Evolutionary conservation across 257 asterid genomes (phyloP).

Genomic region (Solanum sitiens): DNA sequence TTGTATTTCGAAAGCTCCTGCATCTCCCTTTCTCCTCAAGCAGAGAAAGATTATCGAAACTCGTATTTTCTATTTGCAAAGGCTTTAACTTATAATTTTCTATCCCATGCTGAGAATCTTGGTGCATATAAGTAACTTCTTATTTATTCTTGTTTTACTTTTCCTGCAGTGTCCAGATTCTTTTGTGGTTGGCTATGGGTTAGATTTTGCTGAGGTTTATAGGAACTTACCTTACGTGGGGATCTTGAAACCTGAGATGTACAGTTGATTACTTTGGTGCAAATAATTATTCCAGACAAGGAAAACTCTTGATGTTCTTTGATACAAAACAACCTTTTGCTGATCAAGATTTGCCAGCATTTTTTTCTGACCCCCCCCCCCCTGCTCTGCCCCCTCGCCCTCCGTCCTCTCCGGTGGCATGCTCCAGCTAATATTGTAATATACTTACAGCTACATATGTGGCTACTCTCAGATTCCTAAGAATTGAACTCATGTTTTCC

Average conservation of each 20-base stretch:
- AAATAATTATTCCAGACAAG: neutral
- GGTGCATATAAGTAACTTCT: neutral
- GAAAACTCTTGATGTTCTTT: neutral
- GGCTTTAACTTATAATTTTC: neutral
- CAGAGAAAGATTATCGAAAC: neutral
- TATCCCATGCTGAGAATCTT: neutral
- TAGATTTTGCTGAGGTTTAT: conserved; percentile 73
- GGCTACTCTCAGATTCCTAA: neutral
- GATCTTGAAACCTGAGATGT: conserved; percentile 68
- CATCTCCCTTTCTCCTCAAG: neutral
- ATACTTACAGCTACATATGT: neutral
- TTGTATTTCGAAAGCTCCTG: neutral
- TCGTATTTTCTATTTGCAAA: neutral
- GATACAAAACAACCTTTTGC: neutral
- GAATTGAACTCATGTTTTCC: neutral
- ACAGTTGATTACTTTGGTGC: conserved; percentile 18
- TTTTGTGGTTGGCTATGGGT: conserved; percentile 89
- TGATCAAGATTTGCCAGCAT: neutral
- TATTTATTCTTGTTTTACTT: neutral
- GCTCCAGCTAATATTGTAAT: neutral
- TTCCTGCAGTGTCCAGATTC: conserved; percentile 66
- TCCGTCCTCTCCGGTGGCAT: neutral
- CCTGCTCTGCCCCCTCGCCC: neutral
- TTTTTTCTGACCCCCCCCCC: neutral
- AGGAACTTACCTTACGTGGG: conserved; percentile 88